Evolutionary conservation across 2,329 filamentous ascomycete genomes (phyloP).

Genomic region (Fusarium sp.): DNA sequence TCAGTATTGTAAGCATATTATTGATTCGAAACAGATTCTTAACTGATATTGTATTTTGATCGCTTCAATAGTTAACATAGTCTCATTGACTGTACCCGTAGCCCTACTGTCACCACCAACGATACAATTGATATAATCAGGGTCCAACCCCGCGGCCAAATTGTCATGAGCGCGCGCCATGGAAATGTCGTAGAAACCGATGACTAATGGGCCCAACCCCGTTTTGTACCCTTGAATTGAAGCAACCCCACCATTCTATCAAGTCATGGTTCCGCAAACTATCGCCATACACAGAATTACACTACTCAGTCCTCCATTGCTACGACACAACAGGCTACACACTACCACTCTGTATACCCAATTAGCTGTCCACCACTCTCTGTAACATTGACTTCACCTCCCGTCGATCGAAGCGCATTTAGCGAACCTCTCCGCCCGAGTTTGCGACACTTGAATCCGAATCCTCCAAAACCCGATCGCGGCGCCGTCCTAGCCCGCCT

Average conservation of each 20-base stretch:
- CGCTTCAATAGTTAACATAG: neutral
- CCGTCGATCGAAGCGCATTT: conserved; percentile 25
- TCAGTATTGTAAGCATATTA: neutral
- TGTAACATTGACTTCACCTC: neutral
- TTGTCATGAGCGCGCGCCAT: conserved; percentile 30
- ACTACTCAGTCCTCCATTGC: conserved; percentile 22
- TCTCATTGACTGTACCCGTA: neutral
- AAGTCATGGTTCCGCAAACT: conserved; percentile 40
- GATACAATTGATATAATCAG: conserved; percentile 12
- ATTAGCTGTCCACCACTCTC: neutral
- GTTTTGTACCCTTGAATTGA: conserved; percentile 25
- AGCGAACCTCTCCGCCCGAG: conserved; percentile 6
- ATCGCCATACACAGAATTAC: conserved; percentile 37
- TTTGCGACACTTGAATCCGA: conserved; percentile 30
- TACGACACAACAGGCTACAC: conserved; percentile 9
- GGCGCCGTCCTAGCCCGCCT: conserved; percentile 33
- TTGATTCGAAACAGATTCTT: neutral
- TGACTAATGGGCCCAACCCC: conserved; percentile 35
- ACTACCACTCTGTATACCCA: conserved; percentile 1
- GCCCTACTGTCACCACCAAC: neutral
- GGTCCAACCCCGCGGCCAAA: neutral
- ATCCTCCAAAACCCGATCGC: conserved; percentile 35
- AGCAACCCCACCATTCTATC: conserved; percentile 35
- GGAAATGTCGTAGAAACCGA: conserved; percentile 17
- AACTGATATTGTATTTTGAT: too few relatives aligned